These are phyloP conservation scores for Ramaria rubella DNA, from an alignment of 768 basidiomycete species.

Conservation along the genomic window DNA sequence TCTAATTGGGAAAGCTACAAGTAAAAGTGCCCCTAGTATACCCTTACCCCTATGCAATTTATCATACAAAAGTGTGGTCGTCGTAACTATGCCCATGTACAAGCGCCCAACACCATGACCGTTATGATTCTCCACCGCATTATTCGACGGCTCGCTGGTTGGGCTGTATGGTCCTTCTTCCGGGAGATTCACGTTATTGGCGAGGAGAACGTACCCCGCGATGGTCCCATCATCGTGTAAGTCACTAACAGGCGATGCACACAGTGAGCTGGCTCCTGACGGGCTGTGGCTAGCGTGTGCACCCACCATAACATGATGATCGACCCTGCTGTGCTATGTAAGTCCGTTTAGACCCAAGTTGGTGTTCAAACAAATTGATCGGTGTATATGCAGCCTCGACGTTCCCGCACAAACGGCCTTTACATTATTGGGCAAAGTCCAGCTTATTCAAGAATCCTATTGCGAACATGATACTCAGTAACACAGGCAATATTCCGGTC, in stretches of 20 bases:
- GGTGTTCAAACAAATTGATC: slow-evolving; percentile 18
- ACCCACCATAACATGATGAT: slow-evolving; percentile 97
- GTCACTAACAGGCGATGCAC: slow-evolving; percentile 26
- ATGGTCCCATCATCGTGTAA: slow-evolving; percentile 92
- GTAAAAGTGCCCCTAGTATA: too few relatives aligned
- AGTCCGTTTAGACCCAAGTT: slow-evolving; percentile 25
- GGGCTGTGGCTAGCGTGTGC: slow-evolving; percentile 46
- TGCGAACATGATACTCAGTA: slow-evolving; percentile 64
- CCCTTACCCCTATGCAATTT: too few relatives aligned
- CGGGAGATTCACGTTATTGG: slow-evolving; percentile 81
- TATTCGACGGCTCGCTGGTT: slow-evolving; percentile 62
- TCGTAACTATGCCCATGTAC: too few relatives aligned
- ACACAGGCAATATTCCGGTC: slow-evolving; percentile 96
- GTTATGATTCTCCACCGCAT: slow-evolving; percentile 53
- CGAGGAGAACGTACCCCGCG: slow-evolving; percentile 77
- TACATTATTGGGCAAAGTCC: slow-evolving; percentile 97
- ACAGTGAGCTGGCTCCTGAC: not conserved
- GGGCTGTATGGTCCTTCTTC: slow-evolving; percentile 84
- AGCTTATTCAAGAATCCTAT: slow-evolving; percentile 73
- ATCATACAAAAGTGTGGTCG: too few relatives aligned
- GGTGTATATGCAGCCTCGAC: slow-evolving; percentile 50
- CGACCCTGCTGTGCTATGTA: slow-evolving; percentile 78
- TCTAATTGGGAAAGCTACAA: too few relatives aligned
- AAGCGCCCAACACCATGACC: not conserved
- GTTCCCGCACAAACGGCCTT: slow-evolving; percentile 72